Percentiles rank a stretch among this genome's conserved stretches.
These are phyloP conservation scores for Ophiosphaerella narmari DNA, from an alignment of 2,329 filamentous ascomycete genomes.

Conservation along the genomic window DNA sequence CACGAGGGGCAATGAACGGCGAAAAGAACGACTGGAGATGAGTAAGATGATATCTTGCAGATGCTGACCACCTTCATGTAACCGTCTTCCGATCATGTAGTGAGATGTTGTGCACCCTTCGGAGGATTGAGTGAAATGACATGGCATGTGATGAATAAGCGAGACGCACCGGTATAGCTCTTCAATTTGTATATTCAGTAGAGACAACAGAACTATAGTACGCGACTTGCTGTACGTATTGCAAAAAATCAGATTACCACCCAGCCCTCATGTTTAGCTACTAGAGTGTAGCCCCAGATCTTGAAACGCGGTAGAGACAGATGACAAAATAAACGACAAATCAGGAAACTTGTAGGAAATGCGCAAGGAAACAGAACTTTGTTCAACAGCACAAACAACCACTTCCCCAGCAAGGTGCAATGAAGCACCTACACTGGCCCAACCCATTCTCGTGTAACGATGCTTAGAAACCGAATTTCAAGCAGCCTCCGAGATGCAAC, in stretches of 20 bases:
- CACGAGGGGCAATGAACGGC: not conserved
- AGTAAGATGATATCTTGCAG: not conserved
- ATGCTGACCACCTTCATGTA: no score
- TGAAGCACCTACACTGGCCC: conserved; percentile 27
- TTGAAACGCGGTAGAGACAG: conserved; percentile 16
- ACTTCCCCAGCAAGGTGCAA: conserved; percentile 27
- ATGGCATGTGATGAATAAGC: no score
- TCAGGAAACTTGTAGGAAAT: conserved; percentile 6
- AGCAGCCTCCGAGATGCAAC: conserved; percentile 32
- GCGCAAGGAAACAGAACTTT: conserved; percentile 3
- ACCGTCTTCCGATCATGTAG: not conserved
- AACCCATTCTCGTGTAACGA: conserved; percentile 27
- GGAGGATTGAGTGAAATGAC: not conserved
- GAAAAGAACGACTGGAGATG: not conserved
- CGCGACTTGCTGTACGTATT: conserved; percentile 7
- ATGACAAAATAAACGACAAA: conserved; percentile 10
- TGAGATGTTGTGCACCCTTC: not conserved
- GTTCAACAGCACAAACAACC: conserved; percentile 28
- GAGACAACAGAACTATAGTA: conserved; percentile 4
- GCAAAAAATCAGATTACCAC: conserved; percentile 17
- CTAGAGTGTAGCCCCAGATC: conserved; percentile 2
- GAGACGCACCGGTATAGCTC: conserved; percentile 11
- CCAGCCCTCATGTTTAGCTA: conserved; percentile 6
- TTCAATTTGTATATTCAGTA: conserved; percentile 17
- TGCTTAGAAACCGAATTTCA: conserved; percentile 21